phyloP scores from a whole-genome alignment of 805 yeast genomes.

The Kurtzmaniella fragi region DNA sequence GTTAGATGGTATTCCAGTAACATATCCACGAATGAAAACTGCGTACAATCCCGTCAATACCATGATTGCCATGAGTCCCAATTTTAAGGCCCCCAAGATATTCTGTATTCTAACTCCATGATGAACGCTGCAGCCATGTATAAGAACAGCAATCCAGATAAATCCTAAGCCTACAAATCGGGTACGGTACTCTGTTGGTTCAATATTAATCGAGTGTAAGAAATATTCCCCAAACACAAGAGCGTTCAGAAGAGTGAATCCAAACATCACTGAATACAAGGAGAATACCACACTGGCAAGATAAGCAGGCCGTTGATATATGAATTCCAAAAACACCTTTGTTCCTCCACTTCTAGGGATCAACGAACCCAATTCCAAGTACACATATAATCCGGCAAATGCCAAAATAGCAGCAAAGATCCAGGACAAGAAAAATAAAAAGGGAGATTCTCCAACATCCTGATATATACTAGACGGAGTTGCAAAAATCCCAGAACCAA shows the following conservation, averaged over 20 bases:
- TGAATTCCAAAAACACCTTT: slow-evolving; percentile 65
- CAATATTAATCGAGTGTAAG: slow-evolving; percentile 39
- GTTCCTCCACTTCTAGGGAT: slow-evolving; percentile 75
- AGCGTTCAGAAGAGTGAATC: slow-evolving; percentile 50
- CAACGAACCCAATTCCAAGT: slow-evolving; percentile 64
- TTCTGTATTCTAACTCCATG: slow-evolving; percentile 62
- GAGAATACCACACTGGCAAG: slow-evolving; percentile 48
- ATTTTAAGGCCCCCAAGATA: slow-evolving; percentile 55
- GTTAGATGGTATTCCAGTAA: slow-evolving; percentile 42
- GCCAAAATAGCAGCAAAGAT: slow-evolving; percentile 54
- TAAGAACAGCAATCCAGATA: slow-evolving; percentile 22
- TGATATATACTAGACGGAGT: slow-evolving; percentile 62
- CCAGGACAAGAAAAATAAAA: slow-evolving; percentile 61
- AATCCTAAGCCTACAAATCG: slow-evolving; percentile 28
- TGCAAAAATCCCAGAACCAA: slow-evolving; percentile 78
- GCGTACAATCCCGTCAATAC: slow-evolving; percentile 56
- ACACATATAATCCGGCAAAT: slow-evolving; percentile 62
- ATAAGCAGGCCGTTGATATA: slow-evolving; percentile 56
- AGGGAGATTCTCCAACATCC: slow-evolving; percentile 65
- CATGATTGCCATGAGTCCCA: slow-evolving; percentile 50
- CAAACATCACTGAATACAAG: slow-evolving; percentile 47
- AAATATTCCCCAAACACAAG: slow-evolving; percentile 61
- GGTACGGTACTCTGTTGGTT: slow-evolving; percentile 30
- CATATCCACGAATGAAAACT: slow-evolving; percentile 40
- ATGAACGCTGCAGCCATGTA: slow-evolving; percentile 57